These are phyloP conservation scores for Hypericum perforatum DNA, from an alignment of 345 rosid species.

Conservation along the genomic window DNA sequence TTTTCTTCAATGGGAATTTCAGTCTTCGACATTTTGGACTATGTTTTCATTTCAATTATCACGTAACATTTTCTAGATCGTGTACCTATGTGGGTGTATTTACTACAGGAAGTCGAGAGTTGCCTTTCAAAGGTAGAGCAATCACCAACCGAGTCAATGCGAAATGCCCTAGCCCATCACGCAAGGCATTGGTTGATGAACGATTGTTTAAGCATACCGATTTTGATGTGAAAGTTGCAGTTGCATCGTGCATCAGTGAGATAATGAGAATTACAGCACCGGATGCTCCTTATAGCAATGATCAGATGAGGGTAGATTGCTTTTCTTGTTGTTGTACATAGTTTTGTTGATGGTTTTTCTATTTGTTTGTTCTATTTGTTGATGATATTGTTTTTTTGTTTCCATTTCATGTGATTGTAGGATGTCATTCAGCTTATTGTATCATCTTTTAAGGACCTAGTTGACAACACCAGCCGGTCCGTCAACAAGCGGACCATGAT, in stretches of 20 bases:
- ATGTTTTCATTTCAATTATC: background rate
- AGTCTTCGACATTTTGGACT: background rate
- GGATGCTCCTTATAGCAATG: conserved; percentile 91
- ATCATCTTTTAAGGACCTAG: conserved; percentile 70
- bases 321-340: background rate
- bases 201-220: conserved; percentile 62
- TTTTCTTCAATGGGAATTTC: too few species aligned
- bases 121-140: conserved; percentile 73
- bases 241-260: conserved; percentile 93
- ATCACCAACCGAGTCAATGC: conserved; percentile 64
- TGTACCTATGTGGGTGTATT: background rate
- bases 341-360: background rate
- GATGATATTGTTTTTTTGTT: conserved; percentile 3
- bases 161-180: conserved; percentile 57
- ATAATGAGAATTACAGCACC: conserved; percentile 98
- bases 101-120: conserved; percentile 53
- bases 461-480: conserved; percentile 59
- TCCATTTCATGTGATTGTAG: conserved; percentile 35
- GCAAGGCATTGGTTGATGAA: conserved; percentile 56
- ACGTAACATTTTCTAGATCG: background rate
- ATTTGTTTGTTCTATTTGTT: conserved; percentile 3
- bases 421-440: conserved; percentile 86
- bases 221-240: conserved; percentile 75
- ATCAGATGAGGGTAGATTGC: conserved; percentile 63
- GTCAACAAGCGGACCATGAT: conserved; percentile 63